Base-by-base conservation (phyloP, 2,329 filamentous ascomycete species). In the Epichloe hybrida region DNA sequence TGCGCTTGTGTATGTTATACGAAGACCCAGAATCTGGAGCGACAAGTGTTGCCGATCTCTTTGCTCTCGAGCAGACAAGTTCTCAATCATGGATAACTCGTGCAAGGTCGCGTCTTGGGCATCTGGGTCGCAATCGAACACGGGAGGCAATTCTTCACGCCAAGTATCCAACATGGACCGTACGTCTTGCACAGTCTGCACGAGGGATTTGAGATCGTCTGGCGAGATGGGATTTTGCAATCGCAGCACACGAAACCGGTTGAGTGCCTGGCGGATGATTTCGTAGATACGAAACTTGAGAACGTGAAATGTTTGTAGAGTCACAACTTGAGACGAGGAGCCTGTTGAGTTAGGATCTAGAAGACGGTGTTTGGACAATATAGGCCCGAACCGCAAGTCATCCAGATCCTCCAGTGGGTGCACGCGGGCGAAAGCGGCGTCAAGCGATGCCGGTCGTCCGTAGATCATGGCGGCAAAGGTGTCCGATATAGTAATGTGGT, bases 381-480 rank as follows among this genome's bases (percentile, higher is more conserved):
- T 5, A 39, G 49, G 49, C 5, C 49, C 49, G 20, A 46, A 40
- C 6, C 31, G 38, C 17, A 59, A 53, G 42, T 63, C 61, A 49
- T 62, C 60, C 31, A 59, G 54, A 15, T 61, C 50, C 15, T 55
- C 50, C 5, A 62, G 54, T 9, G 58, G 53, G 45, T 60, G 59
- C 8, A 61, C 51, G 42, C 53, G 42, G 34, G 55, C 57, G 41
- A 62, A 61, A 7, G 58, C 60, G 2, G 58, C 49, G 34, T 64
- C 59, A 9, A 64, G 53, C 9, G 59, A 60, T 3, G 58, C 54
- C 20, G 62, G 61, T 23, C 60, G 55, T 8, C 62, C 61, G 49
- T 63, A 63, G 35, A 64, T 59, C 53, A 59, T 58, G 11, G 62
- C 58, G 23, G 59, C 54, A 50, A 64, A 64, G 3, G 57, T 62